phyloP scores from a whole-genome alignment of 176 grass and related monocot genomes.

The Chloris gayana region DNA sequence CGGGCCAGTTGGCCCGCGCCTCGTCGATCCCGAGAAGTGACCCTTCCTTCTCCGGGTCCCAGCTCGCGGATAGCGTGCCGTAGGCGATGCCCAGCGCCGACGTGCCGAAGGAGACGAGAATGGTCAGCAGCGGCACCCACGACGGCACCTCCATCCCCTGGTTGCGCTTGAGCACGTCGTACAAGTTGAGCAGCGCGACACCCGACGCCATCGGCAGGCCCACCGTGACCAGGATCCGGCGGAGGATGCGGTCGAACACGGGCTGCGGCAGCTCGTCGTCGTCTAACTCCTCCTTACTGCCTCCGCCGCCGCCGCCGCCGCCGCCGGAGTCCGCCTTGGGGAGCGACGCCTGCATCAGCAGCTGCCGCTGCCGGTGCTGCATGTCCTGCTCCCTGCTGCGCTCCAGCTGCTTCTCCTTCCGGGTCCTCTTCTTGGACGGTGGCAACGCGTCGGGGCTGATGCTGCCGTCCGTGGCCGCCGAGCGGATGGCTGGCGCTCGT shows the following conservation, averaged over 20 bases:
- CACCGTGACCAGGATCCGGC: conserved; percentile 61
- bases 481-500: conserved; percentile 23
- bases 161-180: conserved; percentile 47
- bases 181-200: conserved; percentile 52
- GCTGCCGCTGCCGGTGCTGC: conserved; percentile 22
- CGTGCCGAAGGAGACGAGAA: conserved; percentile 77
- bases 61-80: conserved; percentile 80
- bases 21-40: conserved; percentile 84
- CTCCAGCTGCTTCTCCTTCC: conserved; percentile 32
- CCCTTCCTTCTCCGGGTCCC: conserved; percentile 75
- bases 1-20: conserved; percentile 70
- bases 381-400: conserved; percentile 11
- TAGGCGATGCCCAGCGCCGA: conserved; percentile 84
- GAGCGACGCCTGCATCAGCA: conserved; percentile 4
- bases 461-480: conserved; percentile 34
- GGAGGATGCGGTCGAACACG: conserved; percentile 79
- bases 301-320: neutral
- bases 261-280: conserved; percentile 72
- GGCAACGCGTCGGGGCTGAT: neutral
- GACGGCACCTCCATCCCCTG: conserved; percentile 34
- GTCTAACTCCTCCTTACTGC: neutral
- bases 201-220: conserved; percentile 71
- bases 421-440: conserved; percentile 27
- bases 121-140: conserved; percentile 69
- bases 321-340: neutral